These are phyloP conservation scores for Aspergillus sp. DNA, from an alignment of 2,329 filamentous ascomycete genomes.

Conservation along the genomic window DNA sequence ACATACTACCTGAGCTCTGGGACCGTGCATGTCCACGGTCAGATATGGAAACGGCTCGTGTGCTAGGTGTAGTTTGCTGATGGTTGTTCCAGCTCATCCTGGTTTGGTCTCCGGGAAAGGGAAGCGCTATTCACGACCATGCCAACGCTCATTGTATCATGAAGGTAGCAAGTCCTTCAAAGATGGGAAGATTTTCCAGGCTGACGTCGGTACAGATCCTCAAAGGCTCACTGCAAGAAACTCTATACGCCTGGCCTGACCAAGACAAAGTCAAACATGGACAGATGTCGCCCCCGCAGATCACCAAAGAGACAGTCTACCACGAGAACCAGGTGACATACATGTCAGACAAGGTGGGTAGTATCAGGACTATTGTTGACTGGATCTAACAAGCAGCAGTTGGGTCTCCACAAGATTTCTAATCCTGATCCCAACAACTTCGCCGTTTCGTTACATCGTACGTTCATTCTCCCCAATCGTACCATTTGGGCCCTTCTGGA, in stretches of 20 bases:
- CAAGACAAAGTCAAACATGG: constrained; percentile 45
- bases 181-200: too few relatives aligned
- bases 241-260: constrained; percentile 71
- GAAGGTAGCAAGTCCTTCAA: constrained; percentile 50
- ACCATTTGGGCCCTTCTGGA: too few relatives aligned
- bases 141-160: constrained; percentile 89
- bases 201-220: constrained; percentile 54
- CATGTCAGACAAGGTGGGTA: constrained; percentile 70
- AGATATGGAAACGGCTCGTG: not conserved
- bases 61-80: constrained; percentile 5
- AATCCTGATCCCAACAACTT: constrained; percentile 70
- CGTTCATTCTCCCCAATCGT: constrained; percentile 24
- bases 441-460: constrained; percentile 79
- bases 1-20: not conserved
- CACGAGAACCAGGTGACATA: constrained; percentile 75
- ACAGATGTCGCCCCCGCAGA: constrained; percentile 53
- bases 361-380: not conserved
- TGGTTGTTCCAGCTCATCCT: constrained; percentile 65
- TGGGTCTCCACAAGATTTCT: constrained; percentile 79
- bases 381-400: constrained; percentile 39
- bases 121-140: constrained; percentile 83
- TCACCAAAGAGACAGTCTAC: constrained; percentile 67
- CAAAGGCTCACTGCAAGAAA: constrained; percentile 75
- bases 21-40: not conserved
- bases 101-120: constrained; percentile 83